A percentile compares a stretch with the other conserved stretches of the same genome.
phyloP scores from a whole-genome alignment of 345 rosid genomes.

The Acer yangbiense region DNA sequence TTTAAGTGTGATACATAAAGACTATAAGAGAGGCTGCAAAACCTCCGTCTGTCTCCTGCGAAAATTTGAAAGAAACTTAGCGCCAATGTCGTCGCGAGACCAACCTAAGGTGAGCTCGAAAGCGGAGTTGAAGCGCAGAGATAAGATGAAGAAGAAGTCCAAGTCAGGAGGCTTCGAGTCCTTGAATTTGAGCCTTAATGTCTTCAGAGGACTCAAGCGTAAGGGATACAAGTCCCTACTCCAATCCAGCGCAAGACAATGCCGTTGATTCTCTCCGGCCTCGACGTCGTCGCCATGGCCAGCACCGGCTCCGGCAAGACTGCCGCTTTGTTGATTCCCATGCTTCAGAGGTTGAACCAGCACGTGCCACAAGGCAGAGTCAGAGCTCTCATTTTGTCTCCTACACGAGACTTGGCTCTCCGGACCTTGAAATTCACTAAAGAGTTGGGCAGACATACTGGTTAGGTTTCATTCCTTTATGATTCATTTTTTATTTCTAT shows the following conservation, averaged over 20 bases:
- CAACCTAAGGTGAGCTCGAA: conserved; percentile 64
- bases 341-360: conserved; percentile 83
- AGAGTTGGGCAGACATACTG: conserved; percentile 82
- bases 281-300: conserved; percentile 96
- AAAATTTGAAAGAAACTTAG: too few relatives aligned
- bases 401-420: conserved; percentile 91
- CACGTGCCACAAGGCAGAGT: conserved; percentile 80
- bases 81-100: background rate
- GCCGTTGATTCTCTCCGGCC: conserved; percentile 90
- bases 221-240: conserved; percentile 95
- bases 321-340: conserved; percentile 89
- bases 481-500: background rate
- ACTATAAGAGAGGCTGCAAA: too few relatives aligned
- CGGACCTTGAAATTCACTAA: conserved; percentile 95
- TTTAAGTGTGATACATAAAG: too few relatives aligned
- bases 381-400: conserved; percentile 85
- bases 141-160: conserved; percentile 74
- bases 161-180: conserved; percentile 98
- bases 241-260: conserved; percentile 96
- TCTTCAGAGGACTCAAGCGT: conserved; percentile 74
- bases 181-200: conserved; percentile 66
- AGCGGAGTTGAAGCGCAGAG: conserved; percentile 71
- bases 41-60: too few relatives aligned
- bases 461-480: conserved; percentile 31
- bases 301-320: conserved; percentile 98